Percentiles rank a stretch among this genome's conserved stretches.
phyloP scores from a whole-genome alignment of 352 stramenopile species.

The Phytophthora hibernalis region DNA sequence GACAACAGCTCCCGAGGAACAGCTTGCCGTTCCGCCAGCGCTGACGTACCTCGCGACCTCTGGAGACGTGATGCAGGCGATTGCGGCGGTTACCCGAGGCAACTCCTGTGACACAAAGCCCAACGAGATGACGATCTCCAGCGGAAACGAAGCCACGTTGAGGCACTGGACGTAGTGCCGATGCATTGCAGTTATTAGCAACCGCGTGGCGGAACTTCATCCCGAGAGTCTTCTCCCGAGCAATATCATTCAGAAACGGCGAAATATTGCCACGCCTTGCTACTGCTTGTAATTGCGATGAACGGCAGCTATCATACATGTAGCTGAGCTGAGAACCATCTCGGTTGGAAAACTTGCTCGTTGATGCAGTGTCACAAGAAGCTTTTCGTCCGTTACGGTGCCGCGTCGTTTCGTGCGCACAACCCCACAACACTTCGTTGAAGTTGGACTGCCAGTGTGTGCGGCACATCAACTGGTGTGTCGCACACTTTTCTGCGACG shows the following conservation, averaged over 20 bases:
- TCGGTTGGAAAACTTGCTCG: no score
- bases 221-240: no score
- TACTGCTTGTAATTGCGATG: neutral
- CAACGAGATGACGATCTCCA: constrained; percentile 32
- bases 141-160: constrained; percentile 23
- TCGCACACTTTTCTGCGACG: constrained; percentile 16
- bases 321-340: no score
- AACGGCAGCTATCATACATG: neutral
- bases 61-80: constrained; percentile 13
- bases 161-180: constrained; percentile 1
- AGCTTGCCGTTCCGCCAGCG: neutral
- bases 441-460: constrained; percentile 18
- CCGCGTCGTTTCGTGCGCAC: constrained; percentile 8
- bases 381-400: constrained; percentile 28
- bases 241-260: neutral
- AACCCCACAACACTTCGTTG: constrained; percentile 19
- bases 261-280: constrained; percentile 8
- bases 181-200: neutral
- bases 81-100: constrained; percentile 20
- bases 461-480: constrained; percentile 18
- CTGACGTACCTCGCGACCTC: constrained; percentile 40
- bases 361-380: constrained; percentile 17
- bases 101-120: constrained; percentile 8
- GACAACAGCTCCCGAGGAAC: constrained; percentile 2
- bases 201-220: neutral